These are phyloP conservation scores for Aspergillus sp. DNA, from an alignment of 2,329 filamentous ascomycete genomes.

Conservation along the genomic window DNA sequence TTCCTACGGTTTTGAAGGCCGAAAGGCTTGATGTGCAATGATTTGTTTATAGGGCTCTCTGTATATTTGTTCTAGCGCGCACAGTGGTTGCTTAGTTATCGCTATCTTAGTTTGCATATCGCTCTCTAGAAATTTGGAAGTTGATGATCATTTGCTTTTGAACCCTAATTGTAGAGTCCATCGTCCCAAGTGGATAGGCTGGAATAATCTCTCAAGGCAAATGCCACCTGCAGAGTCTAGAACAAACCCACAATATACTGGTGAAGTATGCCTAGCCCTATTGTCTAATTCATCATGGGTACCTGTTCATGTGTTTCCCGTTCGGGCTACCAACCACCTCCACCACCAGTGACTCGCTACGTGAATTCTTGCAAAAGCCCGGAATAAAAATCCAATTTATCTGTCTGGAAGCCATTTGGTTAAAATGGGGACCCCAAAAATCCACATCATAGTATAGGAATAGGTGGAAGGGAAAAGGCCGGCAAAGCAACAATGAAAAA, in stretches of 20 bases:
- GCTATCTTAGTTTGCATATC: neutral
- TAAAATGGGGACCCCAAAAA: no score
- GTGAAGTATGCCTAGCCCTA: neutral
- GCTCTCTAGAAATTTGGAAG: neutral
- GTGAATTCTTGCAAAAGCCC: neutral
- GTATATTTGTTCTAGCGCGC: conserved; percentile 20
- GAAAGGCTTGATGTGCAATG: conserved; percentile 26
- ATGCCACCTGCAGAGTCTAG: no score
- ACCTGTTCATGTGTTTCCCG: neutral
- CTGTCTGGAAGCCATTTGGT: no score
- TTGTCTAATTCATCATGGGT: no score
- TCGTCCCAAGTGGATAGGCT: no score
- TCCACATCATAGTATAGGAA: neutral
- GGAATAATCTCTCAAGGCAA: no score
- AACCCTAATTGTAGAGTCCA: neutral
- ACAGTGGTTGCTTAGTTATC: conserved; percentile 9
- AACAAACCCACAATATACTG: no score
- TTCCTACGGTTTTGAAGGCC: conserved; percentile 19
- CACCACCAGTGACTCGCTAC: neutral
- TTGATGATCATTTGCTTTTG: neutral
- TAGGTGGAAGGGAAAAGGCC: no score
- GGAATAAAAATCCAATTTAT: neutral
- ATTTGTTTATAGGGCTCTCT: conserved; percentile 29
- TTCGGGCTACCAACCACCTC: neutral
- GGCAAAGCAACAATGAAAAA: no score